phyloP scores from a whole-genome alignment of 495 filamentous ascomycete species.

The Aspergillus biplanus region DNA sequence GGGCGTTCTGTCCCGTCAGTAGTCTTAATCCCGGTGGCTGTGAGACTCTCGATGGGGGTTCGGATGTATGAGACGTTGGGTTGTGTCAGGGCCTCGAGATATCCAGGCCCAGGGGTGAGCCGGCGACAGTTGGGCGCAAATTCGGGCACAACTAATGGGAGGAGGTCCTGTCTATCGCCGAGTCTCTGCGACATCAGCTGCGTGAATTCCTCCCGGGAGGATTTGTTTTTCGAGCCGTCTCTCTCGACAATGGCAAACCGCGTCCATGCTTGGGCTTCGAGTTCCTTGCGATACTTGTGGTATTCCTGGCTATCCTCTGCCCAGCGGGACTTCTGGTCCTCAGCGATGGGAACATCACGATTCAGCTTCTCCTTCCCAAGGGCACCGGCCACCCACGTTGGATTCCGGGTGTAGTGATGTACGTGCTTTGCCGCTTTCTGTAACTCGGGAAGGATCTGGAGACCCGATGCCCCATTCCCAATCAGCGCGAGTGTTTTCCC shows the following conservation, averaged over 20 bases:
- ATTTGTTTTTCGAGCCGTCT: background rate
- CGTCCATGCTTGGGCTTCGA: background rate
- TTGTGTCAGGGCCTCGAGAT: conserved; percentile 67
- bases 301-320: background rate
- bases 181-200: background rate
- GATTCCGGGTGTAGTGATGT: conserved; percentile 66
- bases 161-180: conserved; percentile 2
- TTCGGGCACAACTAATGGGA: background rate
- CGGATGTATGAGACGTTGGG: conserved; percentile 66
- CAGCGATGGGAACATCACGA: background rate
- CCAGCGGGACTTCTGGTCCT: background rate
- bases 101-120: conserved; percentile 70
- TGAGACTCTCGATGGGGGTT: conserved; percentile 59
- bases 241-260: background rate
- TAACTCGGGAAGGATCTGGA: conserved; percentile 57
- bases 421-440: conserved; percentile 59
- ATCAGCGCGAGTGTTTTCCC: conserved; percentile 63
- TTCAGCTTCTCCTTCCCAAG: conserved; percentile 36
- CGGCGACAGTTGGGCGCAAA: conserved; percentile 54
- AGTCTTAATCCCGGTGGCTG: conserved; percentile 58
- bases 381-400: conserved; percentile 69
- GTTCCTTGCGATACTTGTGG: background rate
- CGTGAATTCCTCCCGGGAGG: background rate
- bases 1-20: conserved; percentile 51
- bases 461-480: conserved; percentile 60